These are phyloP conservation scores for Toxoplasma gondii DNA, from an alignment of 169 alveolate genomes.

Conservation along the genomic window DNA sequence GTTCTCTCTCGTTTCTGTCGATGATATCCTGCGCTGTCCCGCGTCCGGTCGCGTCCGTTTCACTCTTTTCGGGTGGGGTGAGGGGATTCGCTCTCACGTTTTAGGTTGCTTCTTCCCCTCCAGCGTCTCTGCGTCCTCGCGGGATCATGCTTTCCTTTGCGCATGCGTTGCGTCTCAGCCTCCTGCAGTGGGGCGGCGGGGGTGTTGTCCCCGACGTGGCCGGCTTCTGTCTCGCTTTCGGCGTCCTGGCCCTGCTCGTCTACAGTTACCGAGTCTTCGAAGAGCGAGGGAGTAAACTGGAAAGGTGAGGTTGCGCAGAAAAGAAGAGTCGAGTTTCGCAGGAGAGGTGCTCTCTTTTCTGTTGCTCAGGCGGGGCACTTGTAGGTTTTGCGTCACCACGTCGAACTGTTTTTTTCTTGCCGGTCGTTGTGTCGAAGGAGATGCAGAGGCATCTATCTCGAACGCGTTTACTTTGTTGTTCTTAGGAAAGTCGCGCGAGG, in stretches of 20 bases:
- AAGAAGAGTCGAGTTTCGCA: too few relatives aligned
- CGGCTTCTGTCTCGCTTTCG: background rate
- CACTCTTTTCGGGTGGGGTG: background rate
- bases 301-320: background rate
- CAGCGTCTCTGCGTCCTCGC: background rate
- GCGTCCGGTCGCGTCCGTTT: background rate
- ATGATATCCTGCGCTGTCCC: background rate
- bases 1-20: too few relatives aligned
- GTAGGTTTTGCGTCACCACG: too few relatives aligned
- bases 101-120: too few relatives aligned
- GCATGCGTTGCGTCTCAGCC: background rate
- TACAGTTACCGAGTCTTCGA: background rate
- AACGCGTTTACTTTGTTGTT: too few relatives aligned
- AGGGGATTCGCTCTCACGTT: too few relatives aligned
- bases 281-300: background rate
- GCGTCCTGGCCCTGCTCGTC: background rate
- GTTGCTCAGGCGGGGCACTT: too few relatives aligned
- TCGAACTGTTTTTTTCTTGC: too few relatives aligned
- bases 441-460: too few relatives aligned
- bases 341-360: too few relatives aligned
- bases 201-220: background rate
- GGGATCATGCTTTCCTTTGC: background rate
- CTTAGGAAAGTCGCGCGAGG: background rate
- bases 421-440: too few relatives aligned
- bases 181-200: background rate